These are phyloP conservation scores for Hymenochaete sp. DNA, from an alignment of 1,284 basidiomycete genomes.

Conservation along the genomic window DNA sequence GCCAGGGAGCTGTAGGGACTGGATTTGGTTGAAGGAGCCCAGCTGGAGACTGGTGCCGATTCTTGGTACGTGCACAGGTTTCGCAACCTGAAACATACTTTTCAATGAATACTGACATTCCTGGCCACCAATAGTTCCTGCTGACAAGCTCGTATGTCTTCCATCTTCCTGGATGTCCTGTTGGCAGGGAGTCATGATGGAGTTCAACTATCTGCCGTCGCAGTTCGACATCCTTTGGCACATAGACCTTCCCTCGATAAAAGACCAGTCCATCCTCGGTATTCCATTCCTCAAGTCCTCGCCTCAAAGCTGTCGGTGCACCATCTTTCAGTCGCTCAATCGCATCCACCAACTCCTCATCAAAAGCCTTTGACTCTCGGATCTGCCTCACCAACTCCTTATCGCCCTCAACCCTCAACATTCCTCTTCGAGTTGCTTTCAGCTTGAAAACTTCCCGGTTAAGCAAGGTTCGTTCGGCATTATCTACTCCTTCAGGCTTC, in stretches of 20 bases:
- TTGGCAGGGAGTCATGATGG: slow-evolving; percentile 12
- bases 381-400: slow-evolving; percentile 22
- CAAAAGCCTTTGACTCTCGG: slow-evolving; percentile 22
- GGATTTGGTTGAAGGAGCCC: slow-evolving; percentile 20
- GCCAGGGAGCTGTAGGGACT: slow-evolving; percentile 21
- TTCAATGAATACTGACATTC: slow-evolving; percentile 15
- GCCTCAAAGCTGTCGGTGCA: slow-evolving; percentile 23
- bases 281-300: slow-evolving; percentile 17
- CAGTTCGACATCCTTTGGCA: slow-evolving; percentile 11
- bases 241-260: slow-evolving; percentile 8
- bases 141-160: slow-evolving; percentile 24
- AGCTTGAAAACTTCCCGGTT: background rate
- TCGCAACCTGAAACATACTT: slow-evolving; percentile 21
- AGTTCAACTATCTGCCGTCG: slow-evolving; percentile 3
- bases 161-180: slow-evolving; percentile 28
- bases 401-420: slow-evolving; percentile 23
- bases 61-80: slow-evolving; percentile 19
- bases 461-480: background rate
- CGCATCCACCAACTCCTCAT: slow-evolving; percentile 17
- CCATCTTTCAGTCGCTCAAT: slow-evolving; percentile 27
- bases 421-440: background rate
- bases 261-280: background rate
- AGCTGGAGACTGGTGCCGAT: slow-evolving; percentile 8
- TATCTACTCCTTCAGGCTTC: slow-evolving; percentile 1
- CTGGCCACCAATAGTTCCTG: slow-evolving; percentile 22